Base-by-base conservation (phyloP, 371 early-diverging fungal genomes). In the Mortierella sp. region DNA sequence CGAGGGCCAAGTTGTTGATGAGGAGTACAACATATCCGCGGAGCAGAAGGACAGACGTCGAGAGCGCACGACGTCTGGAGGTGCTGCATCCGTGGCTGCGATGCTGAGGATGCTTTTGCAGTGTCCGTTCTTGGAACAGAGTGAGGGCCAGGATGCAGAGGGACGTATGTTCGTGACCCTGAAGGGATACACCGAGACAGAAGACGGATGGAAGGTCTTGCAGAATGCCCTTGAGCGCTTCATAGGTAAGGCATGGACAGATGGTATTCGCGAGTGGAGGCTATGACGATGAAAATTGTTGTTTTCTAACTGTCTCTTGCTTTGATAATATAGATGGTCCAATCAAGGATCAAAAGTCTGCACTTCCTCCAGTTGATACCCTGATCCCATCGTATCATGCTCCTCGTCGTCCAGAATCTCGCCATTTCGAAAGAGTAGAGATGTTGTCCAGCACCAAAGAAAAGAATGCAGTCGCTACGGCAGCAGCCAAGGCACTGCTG, bases 141-240 rank as follows among this genome's bases (percentile, higher is more conserved):
- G 55, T 14, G 59, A 63, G 37, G n/a, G 23, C 21, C 39, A 32
- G 14, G 71, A 64, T 60, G 34, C 59, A 1, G 64, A 71, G 0
- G 65, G 71, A 17, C n/a, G 49, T 23, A 51, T 23, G 17, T 58
- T 28, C 11, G 41, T 75, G 48, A 69, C 61, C 0, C 31, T 75
- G 43, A 68, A 64, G 32, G 76, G 76, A 11, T 75, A 75, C 39
- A 75, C 70, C 0, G 76, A 75, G 49, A 75, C 76, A 2, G 76
- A 75, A 21, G 61, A 64, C 3, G 76, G 12, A 14, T 75, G 76
- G 76, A 56, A 43, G 26, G 42, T 21, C 4, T 39, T 75, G 11
- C 69, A 69, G 27, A 55, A 41, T 15, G 50, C 64, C 0, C 32
- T 75, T 6, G 70, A 69, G 37, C 30, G 34, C 14, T 69, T 75